Base-by-base conservation (phyloP, 768 basidiomycete species). In the Tylopilus subfusipes region DNA sequence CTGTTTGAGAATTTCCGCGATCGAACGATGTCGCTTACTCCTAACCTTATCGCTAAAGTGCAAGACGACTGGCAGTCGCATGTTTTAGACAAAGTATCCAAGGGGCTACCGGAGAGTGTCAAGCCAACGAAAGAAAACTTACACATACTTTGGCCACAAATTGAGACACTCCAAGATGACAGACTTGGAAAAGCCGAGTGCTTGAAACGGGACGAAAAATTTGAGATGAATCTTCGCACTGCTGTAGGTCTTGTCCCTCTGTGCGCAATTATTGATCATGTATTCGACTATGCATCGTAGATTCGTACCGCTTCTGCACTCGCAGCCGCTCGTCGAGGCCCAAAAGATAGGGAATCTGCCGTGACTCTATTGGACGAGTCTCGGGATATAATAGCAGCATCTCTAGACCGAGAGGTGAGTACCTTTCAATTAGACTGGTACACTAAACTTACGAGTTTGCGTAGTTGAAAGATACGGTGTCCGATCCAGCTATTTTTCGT, bases 121-220 rank as follows among this genome's bases (percentile, higher is more conserved):
- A 76, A 73, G 42, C 79, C 79, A 19, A 66, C 58, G 19, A 67
- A 72, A 51, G 86, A 83, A 27, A 71, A 73, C 9, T 78, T 87
- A 61, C 76, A 77, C 50, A 64, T 57, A 0, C 63, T 68, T 0
- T 96, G 92, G 85, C 65, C 73, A 12, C 75, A 76, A n/a, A 72
- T 89, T 3, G 61, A 72, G 36, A 73, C 76, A 34, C 73, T 81
- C 45, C 72, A 76, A 43, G 70, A 73, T 39, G 82, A 89, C 66
- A 71, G 74, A 34, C 68, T 74, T 34, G 93, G 87, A 86, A 86
- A 84, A 63, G 76, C 79, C 48, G 85, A 85, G 55, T 84, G 86
- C 62, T 68, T 88, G 66, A 83, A 78, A 66, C 80, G 84, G 64
- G 88, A 97, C 58, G 94, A 96, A 73, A 98, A 96, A 72, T 95